Base-by-base conservation (phyloP, 306 rosid genomes). In the Psophocarpus tetragonolobus region DNA sequence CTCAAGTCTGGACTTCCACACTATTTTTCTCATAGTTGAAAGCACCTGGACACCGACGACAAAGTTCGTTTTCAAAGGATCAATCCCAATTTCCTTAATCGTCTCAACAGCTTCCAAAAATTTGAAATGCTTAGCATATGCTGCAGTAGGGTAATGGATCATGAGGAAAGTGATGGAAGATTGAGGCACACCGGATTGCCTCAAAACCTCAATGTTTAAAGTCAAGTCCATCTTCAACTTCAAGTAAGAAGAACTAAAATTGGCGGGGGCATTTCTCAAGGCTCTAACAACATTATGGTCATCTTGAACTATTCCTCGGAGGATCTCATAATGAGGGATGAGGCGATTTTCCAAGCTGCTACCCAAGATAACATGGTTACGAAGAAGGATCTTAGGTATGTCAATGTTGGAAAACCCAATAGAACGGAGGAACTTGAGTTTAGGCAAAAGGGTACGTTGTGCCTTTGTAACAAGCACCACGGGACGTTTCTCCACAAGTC, bases 401-500 rank as follows among this genome's bases (percentile, higher is more conserved):
- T 82, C 84, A 17, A 20, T 32, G 50, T 42, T 56, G 38, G 87
- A 80, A 76, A 82, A 5, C 39, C 87, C 88, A 24, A 80, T 18
- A 8, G 88, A 76, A 13, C 21, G 75, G 6, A 53, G 76, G 54
- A 82, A 84, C 64, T 78, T 51, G 29, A 87, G 29, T 72, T 87
- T 84, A 73, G 88, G 90, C 23, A 76, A 51, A 67, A 80, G 67
- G 63, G 48, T 79, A 1, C 57, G 69, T 13, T 80, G 57, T 20
- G 87, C 75, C 13, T 82, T 41, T 7, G 61, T 4, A 15, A 8
- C 3, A 54, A 87, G 87, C 2, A 87, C 1, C 3, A 0, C 1
- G 2, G 88, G 85, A 6, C 4, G 8, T 12, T 23, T 30, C 36
- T 2, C 56, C 8, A 85, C 61, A 15, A 82, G 0, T 26, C 33